Conservation (phyloP, 176 grass and related monocot genomes). For the Oryza punctata region DNA sequence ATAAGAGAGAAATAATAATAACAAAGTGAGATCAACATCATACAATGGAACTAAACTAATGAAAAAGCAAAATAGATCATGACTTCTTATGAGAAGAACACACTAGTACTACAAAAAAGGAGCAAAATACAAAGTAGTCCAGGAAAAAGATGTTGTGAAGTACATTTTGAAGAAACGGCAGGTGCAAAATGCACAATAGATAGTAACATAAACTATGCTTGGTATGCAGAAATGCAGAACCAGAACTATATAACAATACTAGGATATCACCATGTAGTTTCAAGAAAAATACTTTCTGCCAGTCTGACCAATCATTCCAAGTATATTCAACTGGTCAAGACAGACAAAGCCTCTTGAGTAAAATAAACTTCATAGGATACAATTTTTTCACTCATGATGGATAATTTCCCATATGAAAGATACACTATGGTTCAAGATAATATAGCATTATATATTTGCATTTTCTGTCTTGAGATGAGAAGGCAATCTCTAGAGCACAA, state of each 20-base stretch:
- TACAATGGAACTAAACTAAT: constrained; percentile 22
- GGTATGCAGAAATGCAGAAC: not conserved
- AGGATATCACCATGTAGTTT: constrained; percentile 6
- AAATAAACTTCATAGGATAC: not conserved
- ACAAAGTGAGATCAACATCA: constrained; percentile 11
- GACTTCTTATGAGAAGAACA: not conserved
- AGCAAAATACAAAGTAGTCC: constrained; percentile 7
- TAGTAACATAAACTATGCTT: constrained; percentile 8
- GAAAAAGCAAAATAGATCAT: not conserved
- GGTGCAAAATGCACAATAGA: not conserved
- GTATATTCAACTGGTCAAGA: constrained; percentile 7
- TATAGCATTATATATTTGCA: not conserved
- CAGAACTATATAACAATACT: constrained; percentile 10
- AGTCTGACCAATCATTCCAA: constrained; percentile 14
- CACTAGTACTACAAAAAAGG: not conserved
- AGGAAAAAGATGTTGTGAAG: not conserved
- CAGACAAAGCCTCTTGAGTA: not conserved
- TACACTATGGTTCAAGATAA: not conserved
- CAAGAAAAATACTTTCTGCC: constrained; percentile 2
- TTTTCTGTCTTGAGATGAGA: not conserved
- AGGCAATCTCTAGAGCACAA: constrained; percentile 9
- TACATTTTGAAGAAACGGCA: constrained; percentile 1
- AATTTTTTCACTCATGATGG: not conserved
- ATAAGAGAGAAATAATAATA: not conserved
- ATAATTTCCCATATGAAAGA: not conserved